Conservation (phyloP, 305 asterid genomes). For the Ruellia speciosa region DNA sequence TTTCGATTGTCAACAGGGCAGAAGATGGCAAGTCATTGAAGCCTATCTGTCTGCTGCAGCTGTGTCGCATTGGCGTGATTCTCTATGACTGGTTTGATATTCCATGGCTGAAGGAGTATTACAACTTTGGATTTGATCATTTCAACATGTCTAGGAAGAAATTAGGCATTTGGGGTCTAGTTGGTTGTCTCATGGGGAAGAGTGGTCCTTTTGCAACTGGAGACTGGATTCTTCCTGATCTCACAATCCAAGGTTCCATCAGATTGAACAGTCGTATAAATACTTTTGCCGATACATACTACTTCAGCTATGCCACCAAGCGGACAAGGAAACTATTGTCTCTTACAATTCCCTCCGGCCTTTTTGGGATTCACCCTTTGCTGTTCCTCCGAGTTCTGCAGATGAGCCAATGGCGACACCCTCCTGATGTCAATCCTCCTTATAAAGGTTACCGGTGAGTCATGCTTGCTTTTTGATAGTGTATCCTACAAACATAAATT, state of each 20-base stretch:
- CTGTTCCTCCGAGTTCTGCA: conserved; percentile 76
- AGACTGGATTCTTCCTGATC: conserved; percentile 96
- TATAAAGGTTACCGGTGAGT: conserved; percentile 81
- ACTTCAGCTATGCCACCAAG: conserved; percentile 92
- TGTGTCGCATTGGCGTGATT: conserved; percentile 76
- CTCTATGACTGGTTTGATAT: conserved; percentile 93
- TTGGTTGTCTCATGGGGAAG: conserved; percentile 64
- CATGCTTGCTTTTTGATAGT: neutral
- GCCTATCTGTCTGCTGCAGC: conserved; percentile 70
- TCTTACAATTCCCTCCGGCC: conserved; percentile 65
- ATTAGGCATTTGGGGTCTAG: conserved; percentile 70
- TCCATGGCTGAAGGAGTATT: conserved; percentile 64
- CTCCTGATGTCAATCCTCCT: conserved; percentile 70
- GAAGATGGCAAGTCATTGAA: conserved; percentile 78
- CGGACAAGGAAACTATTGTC: conserved; percentile 64
- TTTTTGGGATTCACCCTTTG: conserved; percentile 71
- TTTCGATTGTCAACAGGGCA: conserved; percentile 38
- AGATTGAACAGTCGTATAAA: conserved; percentile 47
- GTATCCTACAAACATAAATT: neutral
- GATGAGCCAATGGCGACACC: conserved; percentile 83
- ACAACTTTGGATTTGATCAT: conserved; percentile 91
- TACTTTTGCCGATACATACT: conserved; percentile 72
- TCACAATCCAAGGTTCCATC: conserved; percentile 75
- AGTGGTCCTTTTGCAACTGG: conserved; percentile 82
- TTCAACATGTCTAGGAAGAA: conserved; percentile 72